Conservation (phyloP, 2,329 filamentous ascomycete genomes). For the Macroventuria anomochaeta region DNA sequence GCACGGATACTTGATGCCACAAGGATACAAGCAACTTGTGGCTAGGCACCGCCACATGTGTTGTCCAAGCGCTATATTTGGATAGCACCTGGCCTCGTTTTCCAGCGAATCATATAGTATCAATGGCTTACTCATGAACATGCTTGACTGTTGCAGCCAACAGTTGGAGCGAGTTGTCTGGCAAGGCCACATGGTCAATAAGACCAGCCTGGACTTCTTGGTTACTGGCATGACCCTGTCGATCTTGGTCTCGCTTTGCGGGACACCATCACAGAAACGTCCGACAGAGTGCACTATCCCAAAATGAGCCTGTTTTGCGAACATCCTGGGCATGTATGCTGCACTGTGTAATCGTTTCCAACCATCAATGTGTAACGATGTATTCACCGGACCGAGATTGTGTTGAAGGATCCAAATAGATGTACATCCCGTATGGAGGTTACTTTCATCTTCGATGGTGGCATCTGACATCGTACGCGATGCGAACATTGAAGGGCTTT, state of each 20-base stretch:
- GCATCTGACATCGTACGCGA: constrained; percentile 20
- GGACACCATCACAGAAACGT: constrained; percentile 17
- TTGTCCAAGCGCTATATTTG: constrained; percentile 5
- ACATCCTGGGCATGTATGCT: constrained; percentile 20
- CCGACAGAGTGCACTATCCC: constrained; percentile 25
- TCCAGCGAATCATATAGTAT: not conserved
- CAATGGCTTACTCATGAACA: constrained; percentile 1
- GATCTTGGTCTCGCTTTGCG: constrained; percentile 13
- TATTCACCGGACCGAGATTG: constrained; percentile 34
- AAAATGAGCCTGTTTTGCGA: constrained; percentile 32
- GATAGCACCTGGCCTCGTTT: not conserved
- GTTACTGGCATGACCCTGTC: constrained; percentile 32
- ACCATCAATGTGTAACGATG: constrained; percentile 5
- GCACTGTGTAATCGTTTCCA: constrained; percentile 3
- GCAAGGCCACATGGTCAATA: constrained; percentile 34
- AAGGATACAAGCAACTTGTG: not conserved
- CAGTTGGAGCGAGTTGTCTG: constrained; percentile 20
- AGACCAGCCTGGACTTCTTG: constrained; percentile 29
- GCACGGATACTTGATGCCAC: not conserved
- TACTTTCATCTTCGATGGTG: constrained; percentile 1
- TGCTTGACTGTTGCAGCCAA: constrained; percentile 21
- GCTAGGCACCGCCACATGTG: constrained; percentile 11
- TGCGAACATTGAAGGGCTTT: constrained; percentile 19
- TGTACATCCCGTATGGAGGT: constrained; percentile 10
- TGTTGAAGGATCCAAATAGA: not conserved